Conservation (phyloP, 352 stramenopile genomes). For the Globisporangium cylindrosporum region DNA sequence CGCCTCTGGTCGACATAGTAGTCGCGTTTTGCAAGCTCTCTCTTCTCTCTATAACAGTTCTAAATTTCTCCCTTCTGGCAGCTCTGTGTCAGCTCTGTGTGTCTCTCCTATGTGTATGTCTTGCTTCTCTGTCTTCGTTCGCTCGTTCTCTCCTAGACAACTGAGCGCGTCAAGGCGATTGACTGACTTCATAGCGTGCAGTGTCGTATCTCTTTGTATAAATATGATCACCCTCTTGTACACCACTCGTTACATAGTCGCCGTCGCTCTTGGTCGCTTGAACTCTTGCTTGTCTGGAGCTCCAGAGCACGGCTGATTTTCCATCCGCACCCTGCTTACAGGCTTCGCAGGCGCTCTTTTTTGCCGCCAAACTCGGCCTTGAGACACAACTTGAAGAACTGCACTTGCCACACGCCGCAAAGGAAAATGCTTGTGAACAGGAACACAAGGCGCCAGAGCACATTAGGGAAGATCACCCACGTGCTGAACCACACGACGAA, state of each 20-base stretch:
- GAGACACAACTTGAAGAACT: conserved; percentile 64
- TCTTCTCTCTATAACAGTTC: conserved; percentile 10
- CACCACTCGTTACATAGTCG: neutral
- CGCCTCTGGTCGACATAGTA: conserved; percentile 79
- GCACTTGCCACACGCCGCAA: conserved; percentile 62
- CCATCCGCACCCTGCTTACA: conserved; percentile 28
- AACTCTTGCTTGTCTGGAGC: neutral
- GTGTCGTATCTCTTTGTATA: conserved; percentile 11
- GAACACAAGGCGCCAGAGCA: conserved; percentile 69
- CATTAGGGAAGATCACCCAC: conserved; percentile 73
- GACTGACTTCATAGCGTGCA: neutral
- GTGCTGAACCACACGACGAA: conserved; percentile 80
- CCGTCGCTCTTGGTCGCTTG: neutral
- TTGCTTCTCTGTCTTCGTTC: conserved; percentile 8
- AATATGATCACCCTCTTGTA: neutral
- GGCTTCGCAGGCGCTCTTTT: conserved; percentile 74
- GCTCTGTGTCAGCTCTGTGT: neutral
- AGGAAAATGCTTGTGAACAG: conserved; percentile 50
- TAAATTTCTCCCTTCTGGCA: conserved; percentile 14
- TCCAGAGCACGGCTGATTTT: neutral
- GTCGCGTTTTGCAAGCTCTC: neutral
- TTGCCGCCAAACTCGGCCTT: conserved; percentile 74
- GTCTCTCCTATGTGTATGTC: neutral
- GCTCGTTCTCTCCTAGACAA: neutral
- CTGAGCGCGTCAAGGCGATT: neutral